These are phyloP conservation scores for Diphasiastrum complanatum DNA, from an alignment of 83 land plant genomes.

Conservation along the genomic window DNA sequence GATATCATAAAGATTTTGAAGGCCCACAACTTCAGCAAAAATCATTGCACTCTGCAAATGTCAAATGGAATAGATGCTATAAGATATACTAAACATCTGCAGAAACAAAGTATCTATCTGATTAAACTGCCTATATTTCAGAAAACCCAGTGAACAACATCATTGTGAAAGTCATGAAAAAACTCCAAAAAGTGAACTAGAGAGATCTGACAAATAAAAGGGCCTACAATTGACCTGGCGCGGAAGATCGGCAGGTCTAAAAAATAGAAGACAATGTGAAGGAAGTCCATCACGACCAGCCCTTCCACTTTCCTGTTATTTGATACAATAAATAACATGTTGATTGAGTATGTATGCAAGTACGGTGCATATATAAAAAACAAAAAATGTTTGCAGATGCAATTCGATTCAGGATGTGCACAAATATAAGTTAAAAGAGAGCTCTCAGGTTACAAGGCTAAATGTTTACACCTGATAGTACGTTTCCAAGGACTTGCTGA, in stretches of 20 bases:
- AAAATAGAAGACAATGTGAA: constrained; percentile 78
- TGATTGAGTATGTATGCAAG: not conserved
- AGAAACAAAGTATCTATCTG: not conserved
- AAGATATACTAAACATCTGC: not conserved
- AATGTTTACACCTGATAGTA: constrained; percentile 70
- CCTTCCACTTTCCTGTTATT: constrained; percentile 87
- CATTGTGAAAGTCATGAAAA: too few relatives aligned
- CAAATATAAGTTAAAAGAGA: not conserved
- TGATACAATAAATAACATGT: not conserved
- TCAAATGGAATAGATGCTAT: not conserved
- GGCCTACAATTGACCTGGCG: constrained; percentile 52
- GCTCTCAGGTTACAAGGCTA: not conserved
- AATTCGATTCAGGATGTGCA: not conserved
- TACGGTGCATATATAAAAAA: not conserved
- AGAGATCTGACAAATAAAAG: too few relatives aligned
- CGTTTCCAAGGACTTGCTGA: constrained; percentile 98
- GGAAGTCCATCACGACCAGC: constrained; percentile 99
- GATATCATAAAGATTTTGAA: constrained; percentile 86
- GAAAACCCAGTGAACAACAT: too few relatives aligned
- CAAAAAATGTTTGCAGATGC: too few relatives aligned
- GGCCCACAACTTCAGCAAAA: constrained; percentile 80
- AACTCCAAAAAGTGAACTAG: too few relatives aligned
- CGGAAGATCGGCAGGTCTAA: constrained; percentile 84
- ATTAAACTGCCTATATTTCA: too few relatives aligned
- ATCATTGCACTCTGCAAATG: constrained; percentile 91